Base-by-base conservation (phyloP, 2,329 filamentous ascomycete genomes). In the Beauveria varroae region DNA sequence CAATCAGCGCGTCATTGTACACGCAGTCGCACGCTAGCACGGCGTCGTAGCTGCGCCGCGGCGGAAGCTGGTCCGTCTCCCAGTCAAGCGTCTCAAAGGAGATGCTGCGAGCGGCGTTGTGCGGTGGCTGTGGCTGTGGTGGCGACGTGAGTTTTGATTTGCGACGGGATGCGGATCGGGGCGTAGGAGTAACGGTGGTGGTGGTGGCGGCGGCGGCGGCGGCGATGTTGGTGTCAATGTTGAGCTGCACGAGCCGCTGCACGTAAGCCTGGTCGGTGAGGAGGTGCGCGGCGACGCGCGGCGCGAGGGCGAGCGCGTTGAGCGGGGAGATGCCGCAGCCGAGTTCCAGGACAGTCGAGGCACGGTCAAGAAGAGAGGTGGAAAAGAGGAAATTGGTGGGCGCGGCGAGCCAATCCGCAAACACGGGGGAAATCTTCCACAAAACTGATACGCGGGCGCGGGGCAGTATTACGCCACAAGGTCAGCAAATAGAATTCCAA, bases 241-340 rank as follows among this genome's bases (percentile, higher is more conserved):
- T 99, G 66, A 86, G 83, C 63, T 84, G 83, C n/a, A 96, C 77
- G 0, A 93, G 75, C 63, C 86, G 88, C 63, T 89, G 81, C 2
- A 96, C 89, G 73, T 98, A 98, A 50, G 85, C 75, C 73, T 97
- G 93, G 72, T 99, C 95, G 0, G 93, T 96, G 51, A 95, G 85
- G 50, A 92, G 79, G 71, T 95, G 96, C 63, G 78, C 78, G 24
- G 71, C 66, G 20, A 96, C 80, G 3, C 76, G 76, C 1, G 84
- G 82, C 2, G 83, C 82, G 14, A 96, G 74, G 7, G 85, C 78
- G 43, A 95, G 78, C 3, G 88, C 91, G 40, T 93, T 83, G 41
- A 98, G 79, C 20, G 88, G 91, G 0, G 92, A 90, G 60, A 96
- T 88, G 59, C 95, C 95, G 71, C 91, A 92, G 49, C 95, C 95